Evolutionary conservation across 306 rosid species (phyloP), one percentile per base, ranked within the genome.

Genomic region (Senna siamea): DNA sequence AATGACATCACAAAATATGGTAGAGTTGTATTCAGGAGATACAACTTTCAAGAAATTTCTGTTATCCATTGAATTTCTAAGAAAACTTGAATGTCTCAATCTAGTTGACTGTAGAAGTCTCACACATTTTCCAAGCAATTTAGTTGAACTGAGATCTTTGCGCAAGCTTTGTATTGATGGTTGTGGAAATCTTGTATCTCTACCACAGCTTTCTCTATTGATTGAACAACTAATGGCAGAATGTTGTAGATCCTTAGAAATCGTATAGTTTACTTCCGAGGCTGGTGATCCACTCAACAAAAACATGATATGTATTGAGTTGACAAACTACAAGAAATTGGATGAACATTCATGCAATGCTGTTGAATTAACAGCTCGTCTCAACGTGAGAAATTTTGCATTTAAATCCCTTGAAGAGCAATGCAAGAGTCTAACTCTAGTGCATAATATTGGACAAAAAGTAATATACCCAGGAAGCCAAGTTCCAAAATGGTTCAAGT

Each of bases 401-500:
- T 37, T 4, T 9, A 43, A n/a, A n/a, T 9, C 18, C 40, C 37
- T 13, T 5, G 47, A 61, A 15, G 54, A 15, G n/a, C 26, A 17
- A 37, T 4, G 6, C 8, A 37, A 37, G 40, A 37, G 1, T 4
- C 8, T 7, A 37, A 37, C 40, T 37, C 30, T 3, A 26, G 3
- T 3, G 3, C 30, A 3, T 26, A 26, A 26, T 26, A 3, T 26
- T 26, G 30, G 30, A 5, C 30, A 1, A 26, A 37, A 37, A 60
- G 69, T 13, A 63, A 63, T 40, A 38, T 63, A 63, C 52, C 69
- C 69, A 0, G 69, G 69, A 40, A 63, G 34, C 34, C 5, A 38
- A 63, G 51, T 63, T 19, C 69, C 52, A 38, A 22, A 12, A 9
- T 63, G 69, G 69, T 63, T 63, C 32, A 2, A 5, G 34, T 11